A percentile compares a stretch with the other conserved stretches of the same genome.
These are phyloP conservation scores for Ascochyta lentis DNA, from an alignment of 2,329 filamentous ascomycete species.

Conservation along the genomic window DNA sequence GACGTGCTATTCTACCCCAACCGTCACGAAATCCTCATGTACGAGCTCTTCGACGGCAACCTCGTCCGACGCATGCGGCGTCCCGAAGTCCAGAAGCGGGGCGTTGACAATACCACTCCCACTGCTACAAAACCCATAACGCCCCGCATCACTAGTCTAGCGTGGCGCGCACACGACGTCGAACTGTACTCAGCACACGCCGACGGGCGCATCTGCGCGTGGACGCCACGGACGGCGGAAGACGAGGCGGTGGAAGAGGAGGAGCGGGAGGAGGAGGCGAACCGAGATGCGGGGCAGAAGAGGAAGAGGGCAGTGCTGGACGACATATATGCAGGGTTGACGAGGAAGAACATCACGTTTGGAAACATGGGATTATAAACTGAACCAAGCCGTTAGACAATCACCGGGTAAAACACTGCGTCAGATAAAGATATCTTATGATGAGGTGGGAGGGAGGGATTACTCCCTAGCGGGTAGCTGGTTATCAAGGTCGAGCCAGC, in stretches of 20 bases:
- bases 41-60: conserved; percentile 79
- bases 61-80: conserved; percentile 74
- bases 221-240: conserved; percentile 69
- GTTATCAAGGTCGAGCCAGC: too few relatives aligned
- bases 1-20: conserved; percentile 84
- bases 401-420: too few relatives aligned
- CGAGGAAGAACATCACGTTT: conserved; percentile 72
- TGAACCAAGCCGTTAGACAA: too few relatives aligned
- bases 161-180: conserved; percentile 74
- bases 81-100: conserved; percentile 51
- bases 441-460: too few relatives aligned
- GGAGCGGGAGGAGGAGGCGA: conserved; percentile 47
- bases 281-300: conserved; percentile 52
- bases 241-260: conserved; percentile 53
- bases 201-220: conserved; percentile 82
- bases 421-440: too few relatives aligned
- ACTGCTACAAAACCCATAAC: background rate
- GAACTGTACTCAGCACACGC: conserved; percentile 83
- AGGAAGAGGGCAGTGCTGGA: conserved; percentile 80
- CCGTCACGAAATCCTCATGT: conserved; percentile 73
- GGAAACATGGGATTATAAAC: conserved; percentile 25
- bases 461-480: too few relatives aligned
- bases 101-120: conserved; percentile 9
- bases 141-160: conserved; percentile 71
- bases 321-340: conserved; percentile 79